Evolutionary conservation across 2,329 filamentous ascomycete genomes (phyloP).

Genomic region (Zasmidium cellare): DNA sequence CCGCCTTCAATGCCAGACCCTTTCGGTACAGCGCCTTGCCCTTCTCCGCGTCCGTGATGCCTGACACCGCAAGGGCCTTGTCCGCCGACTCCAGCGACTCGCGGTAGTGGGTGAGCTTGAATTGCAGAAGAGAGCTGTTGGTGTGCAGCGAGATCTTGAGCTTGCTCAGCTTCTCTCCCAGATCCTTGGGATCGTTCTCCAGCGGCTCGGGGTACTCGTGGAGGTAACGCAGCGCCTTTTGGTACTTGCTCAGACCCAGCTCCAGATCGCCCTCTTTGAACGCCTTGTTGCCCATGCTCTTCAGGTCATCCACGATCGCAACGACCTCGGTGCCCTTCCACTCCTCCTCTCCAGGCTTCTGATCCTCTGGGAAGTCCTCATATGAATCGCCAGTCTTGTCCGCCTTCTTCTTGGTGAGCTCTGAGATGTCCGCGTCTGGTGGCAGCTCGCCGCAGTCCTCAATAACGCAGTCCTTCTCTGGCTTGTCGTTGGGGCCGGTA

Average conservation of each 20-base stretch:
- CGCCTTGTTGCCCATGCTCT: conserved; percentile 87
- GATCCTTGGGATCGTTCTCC: conserved; percentile 69
- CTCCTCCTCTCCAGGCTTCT: conserved; percentile 53
- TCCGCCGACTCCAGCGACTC: conserved; percentile 71
- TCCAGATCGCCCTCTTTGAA: conserved; percentile 77
- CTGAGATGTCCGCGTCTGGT: conserved; percentile 66
- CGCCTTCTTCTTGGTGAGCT: conserved; percentile 66
- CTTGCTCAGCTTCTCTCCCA: conserved; percentile 65
- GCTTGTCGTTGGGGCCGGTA: conserved; percentile 76
- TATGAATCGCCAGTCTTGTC: conserved; percentile 87
- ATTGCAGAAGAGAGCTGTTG: conserved; percentile 82
- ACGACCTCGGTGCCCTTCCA: conserved; percentile 68
- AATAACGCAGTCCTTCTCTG: conserved; percentile 70
- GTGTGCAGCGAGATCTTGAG: conserved; percentile 84
- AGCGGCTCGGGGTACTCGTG: conserved; percentile 74
- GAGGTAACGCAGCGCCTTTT: conserved; percentile 87
- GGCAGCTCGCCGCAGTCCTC: conserved; percentile 78
- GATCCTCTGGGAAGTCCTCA: conserved; percentile 94
- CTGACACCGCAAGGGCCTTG: conserved; percentile 67
- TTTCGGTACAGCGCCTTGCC: conserved; percentile 88
- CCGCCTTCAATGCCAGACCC: conserved; percentile 69
- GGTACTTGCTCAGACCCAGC: conserved; percentile 83
- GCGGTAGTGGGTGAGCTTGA: conserved; percentile 72
- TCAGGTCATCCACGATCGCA: conserved; percentile 80
- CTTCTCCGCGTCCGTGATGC: conserved; percentile 71